Evolutionary conservation across 2,329 filamentous ascomycete genomes (phyloP).

Genomic region (Endoconidiophora laricicola): DNA sequence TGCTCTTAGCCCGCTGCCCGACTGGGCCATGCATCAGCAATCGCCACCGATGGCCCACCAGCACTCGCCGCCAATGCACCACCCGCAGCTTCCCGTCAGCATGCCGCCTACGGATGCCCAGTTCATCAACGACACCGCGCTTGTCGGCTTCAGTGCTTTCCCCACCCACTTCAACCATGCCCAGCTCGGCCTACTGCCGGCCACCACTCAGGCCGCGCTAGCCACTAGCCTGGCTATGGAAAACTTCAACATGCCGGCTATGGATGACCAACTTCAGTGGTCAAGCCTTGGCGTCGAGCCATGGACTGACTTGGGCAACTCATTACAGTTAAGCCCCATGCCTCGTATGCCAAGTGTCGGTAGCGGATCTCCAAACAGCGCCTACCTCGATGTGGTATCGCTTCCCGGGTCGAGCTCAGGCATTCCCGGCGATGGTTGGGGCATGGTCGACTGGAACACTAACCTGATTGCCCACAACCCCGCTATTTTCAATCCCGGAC

Average conservation of each 20-base stretch:
- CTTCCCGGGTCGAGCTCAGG: conserved; percentile 49
- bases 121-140: conserved; percentile 40
- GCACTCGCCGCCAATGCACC: conserved; percentile 18
- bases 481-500: conserved; percentile 79
- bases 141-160: conserved; percentile 40
- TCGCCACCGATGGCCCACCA: conserved; percentile 25
- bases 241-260: conserved; percentile 42
- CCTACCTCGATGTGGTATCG: conserved; percentile 72
- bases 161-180: conserved; percentile 35
- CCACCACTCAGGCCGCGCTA: conserved; percentile 45
- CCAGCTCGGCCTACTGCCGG: conserved; percentile 43
- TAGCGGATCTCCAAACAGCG: conserved; percentile 29
- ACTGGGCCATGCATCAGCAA: conserved; percentile 44
- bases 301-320: conserved; percentile 63
- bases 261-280: conserved; percentile 44
- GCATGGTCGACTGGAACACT: conserved; percentile 49
- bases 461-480: conserved; percentile 26
- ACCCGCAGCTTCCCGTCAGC: conserved; percentile 24
- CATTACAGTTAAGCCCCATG: conserved; percentile 34
- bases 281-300: conserved; percentile 46
- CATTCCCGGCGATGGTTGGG: conserved; percentile 60
- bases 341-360: conserved; percentile 26
- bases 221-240: conserved; percentile 41
- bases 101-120: conserved; percentile 15
- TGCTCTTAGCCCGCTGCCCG: conserved; percentile 33